phyloP scores from a whole-genome alignment of 2,329 filamentous ascomycete genomes.

The Fusarium sp. region DNA sequence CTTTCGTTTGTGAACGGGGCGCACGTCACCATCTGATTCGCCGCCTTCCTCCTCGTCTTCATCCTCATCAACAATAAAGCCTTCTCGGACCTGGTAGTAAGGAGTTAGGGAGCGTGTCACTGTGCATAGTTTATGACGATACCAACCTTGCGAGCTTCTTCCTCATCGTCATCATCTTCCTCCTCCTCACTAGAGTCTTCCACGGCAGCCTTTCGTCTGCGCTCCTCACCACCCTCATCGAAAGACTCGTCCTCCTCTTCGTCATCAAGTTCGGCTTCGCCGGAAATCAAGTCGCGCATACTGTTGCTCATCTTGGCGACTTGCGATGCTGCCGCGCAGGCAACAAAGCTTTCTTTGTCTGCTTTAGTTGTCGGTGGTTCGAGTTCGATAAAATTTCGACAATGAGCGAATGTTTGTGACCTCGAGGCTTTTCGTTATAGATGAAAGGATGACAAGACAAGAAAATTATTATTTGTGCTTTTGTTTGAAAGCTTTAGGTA shows the following conservation, averaged over 20 bases:
- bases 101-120: slow-evolving; percentile 16
- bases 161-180: slow-evolving; percentile 91
- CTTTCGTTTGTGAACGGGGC: slow-evolving; percentile 75
- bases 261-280: slow-evolving; percentile 85
- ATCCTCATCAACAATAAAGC: slow-evolving; percentile 95
- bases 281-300: slow-evolving; percentile 83
- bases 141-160: slow-evolving; percentile 79
- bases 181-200: slow-evolving; percentile 94
- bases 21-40: slow-evolving; percentile 65
- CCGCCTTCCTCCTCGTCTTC: slow-evolving; percentile 80
- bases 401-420: not conserved
- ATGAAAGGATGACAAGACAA: slow-evolving; percentile 19
- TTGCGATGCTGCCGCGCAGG: slow-evolving; percentile 44
- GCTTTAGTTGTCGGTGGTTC: slow-evolving; percentile 23
- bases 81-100: slow-evolving; percentile 79
- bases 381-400: not conserved
- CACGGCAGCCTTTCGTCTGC: slow-evolving; percentile 58
- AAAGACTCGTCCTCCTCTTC: slow-evolving; percentile 88
- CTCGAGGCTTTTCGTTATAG: not conserved
- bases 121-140: slow-evolving; percentile 1
- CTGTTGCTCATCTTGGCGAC: slow-evolving; percentile 67
- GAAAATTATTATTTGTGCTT: slow-evolving; percentile 17
- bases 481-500: slow-evolving; percentile 28
- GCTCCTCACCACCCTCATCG: slow-evolving; percentile 79
- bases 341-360: slow-evolving; percentile 41